These are phyloP conservation scores for Aspergillus piperis DNA, from an alignment of 2,329 filamentous ascomycete species.

Conservation along the genomic window DNA sequence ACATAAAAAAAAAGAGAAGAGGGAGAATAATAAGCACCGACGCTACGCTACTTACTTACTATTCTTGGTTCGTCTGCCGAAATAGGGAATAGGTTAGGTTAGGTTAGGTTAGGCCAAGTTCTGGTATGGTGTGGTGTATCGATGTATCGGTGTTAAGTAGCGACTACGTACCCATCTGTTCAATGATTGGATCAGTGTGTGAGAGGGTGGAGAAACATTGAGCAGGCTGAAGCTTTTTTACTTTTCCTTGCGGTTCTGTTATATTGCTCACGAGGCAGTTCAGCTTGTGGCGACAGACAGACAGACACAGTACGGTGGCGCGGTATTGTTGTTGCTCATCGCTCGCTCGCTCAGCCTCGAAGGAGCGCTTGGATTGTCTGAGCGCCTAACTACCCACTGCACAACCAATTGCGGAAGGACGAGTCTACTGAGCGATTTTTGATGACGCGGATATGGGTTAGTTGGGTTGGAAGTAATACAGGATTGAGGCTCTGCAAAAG, in stretches of 20 bases:
- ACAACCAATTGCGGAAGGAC: not conserved
- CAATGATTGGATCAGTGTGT: not conserved
- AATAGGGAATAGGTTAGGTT: not conserved
- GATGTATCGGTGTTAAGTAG: too few species aligned
- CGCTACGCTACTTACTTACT: too few species aligned
- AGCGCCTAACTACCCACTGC: not conserved
- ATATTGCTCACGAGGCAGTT: not conserved
- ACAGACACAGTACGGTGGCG: too few species aligned
- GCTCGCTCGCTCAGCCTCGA: not conserved
- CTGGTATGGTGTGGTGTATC: not conserved
- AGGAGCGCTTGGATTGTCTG: not conserved
- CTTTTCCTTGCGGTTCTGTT: too few species aligned
- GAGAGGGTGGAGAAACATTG: not conserved
- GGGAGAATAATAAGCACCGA: too few species aligned
- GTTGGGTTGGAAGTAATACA: not conserved
- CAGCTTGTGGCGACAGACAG: not conserved
- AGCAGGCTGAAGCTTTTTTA: not conserved
- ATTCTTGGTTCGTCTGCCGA: not conserved
- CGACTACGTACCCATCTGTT: too few species aligned
- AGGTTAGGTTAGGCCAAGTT: too few species aligned
- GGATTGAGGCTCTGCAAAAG: too few species aligned
- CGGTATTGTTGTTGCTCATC: too few species aligned
- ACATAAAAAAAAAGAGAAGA: too few species aligned
- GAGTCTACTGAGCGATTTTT: too few species aligned
- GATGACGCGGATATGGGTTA: not conserved